Evolutionary conservation across 1,139 yeast species (phyloP), one percentile per base, ranked within the genome.

Genomic region (Nakaseomyces glabratus): DNA sequence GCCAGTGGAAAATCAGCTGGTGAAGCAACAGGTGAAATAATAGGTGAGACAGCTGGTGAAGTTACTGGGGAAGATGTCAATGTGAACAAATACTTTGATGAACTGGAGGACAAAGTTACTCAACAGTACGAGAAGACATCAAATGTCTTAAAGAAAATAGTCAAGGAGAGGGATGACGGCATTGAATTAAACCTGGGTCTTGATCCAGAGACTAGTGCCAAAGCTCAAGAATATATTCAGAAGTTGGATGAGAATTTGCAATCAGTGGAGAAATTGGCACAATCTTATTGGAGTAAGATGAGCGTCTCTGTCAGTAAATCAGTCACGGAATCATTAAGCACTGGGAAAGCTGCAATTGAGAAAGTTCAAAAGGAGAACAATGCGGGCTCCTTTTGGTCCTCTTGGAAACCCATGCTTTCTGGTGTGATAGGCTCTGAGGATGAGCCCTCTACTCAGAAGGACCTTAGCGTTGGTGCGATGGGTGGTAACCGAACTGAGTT

Each of bases 401-500:
- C 30, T 5, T 26, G 30, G 30, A 21, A 21, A 7, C 18, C 30
- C 13, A n/a, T 21, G 4, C 15, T 26, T 9, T 26, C 30, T 3
- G 18, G 18, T 26, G 30, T 18, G 6, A 26, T 26, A 8, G 31
- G 18, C 12, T 25, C 24, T n/a, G 32, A 21, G n/a, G 42, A 48
- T 8, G 64, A 11, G 12, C 9, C 32, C 4, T 7, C 11, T 9
- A 13, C 12, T 10, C 17, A 28, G 19, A 20, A 8, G 4, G 16
- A 26, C 4, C 15, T 3, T 10, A 13, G 21, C 11, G 24, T 18
- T 10, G 16, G 48, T 32, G 60, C 57, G 37, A 60, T 66, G 22
- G 66, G 67, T 35, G 67, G 73, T 1, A 69, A 69, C 20, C 61
- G 82, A 34, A 65, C 74, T 1, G 81, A 74, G 37, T 71, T 76